A percentile compares a stretch with the other conserved stretches of the same genome.
phyloP scores from a whole-genome alignment of 495 filamentous ascomycete genomes.

The Penicillium chermesinum region DNA sequence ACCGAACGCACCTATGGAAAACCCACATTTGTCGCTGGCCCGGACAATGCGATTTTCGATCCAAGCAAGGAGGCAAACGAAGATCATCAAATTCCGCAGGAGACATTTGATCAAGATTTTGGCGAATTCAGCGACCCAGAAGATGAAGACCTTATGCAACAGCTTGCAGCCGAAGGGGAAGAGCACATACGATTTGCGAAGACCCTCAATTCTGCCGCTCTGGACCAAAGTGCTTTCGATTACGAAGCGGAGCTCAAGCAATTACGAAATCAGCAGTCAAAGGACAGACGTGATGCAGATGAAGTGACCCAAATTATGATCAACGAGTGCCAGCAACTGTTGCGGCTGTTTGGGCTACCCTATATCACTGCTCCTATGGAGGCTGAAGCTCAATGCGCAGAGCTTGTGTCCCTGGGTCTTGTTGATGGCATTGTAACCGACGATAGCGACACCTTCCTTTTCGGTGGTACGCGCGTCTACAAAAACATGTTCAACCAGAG shows the following conservation, averaged over 20 bases:
- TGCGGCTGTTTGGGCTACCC: conserved; percentile 85
- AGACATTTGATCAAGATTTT: conserved; percentile 29
- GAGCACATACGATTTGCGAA: conserved; percentile 91
- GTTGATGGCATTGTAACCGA: conserved; percentile 99
- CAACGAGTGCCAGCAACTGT: conserved; percentile 85
- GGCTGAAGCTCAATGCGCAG: conserved; percentile 95
- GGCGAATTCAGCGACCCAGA: conserved; percentile 76
- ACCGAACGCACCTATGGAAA: conserved; percentile 6
- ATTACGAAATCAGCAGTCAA: conserved; percentile 87
- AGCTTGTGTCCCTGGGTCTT: conserved; percentile 75
- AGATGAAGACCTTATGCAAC: conserved; percentile 80
- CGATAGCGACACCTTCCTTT: conserved; percentile 94
- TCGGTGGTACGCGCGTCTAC: conserved; percentile 92
- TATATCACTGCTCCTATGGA: conserved; percentile 99
- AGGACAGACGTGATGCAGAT: conserved; percentile 90
- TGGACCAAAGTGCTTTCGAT: conserved; percentile 59
- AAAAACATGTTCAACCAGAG: conserved; percentile 99
- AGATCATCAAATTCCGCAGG: conserved; percentile 23
- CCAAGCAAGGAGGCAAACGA: too few species aligned
- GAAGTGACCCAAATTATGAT: conserved; percentile 95
- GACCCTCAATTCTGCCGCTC: conserved; percentile 62
- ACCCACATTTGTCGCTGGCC: too few species aligned
- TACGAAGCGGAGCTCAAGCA: conserved; percentile 85
- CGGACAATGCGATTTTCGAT: too few species aligned
- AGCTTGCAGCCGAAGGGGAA: conserved; percentile 82